phyloP scores from a whole-genome alignment of 23 red algal genomes.

The Cyanidiococcus yangmingshanensis region DNA sequence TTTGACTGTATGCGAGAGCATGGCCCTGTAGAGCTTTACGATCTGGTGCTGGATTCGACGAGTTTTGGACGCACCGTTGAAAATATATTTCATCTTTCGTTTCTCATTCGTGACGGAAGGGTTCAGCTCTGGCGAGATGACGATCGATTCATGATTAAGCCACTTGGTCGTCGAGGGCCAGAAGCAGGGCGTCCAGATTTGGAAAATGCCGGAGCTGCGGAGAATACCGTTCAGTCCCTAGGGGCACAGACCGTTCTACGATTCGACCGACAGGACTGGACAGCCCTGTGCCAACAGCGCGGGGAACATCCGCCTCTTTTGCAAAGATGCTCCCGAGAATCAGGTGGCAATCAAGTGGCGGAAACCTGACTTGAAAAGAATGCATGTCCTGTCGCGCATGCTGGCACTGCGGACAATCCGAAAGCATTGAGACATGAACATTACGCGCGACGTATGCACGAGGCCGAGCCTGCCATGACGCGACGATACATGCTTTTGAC shows the following conservation, averaged over 20 bases:
- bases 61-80: slow-evolving; percentile 57
- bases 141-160: slow-evolving; percentile 30
- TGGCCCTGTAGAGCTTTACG: slow-evolving; percentile 32
- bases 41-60: slow-evolving; percentile 60
- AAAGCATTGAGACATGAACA: too few relatives aligned
- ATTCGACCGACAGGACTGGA: not conserved
- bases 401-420: too few relatives aligned
- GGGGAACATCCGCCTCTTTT: too few relatives aligned
- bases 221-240: not conserved
- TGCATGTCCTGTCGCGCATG: too few relatives aligned
- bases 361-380: too few relatives aligned
- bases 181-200: not conserved
- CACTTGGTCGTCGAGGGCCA: not conserved
- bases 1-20: slow-evolving; percentile 26
- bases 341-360: too few relatives aligned
- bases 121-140: slow-evolving; percentile 38
- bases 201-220: not conserved
- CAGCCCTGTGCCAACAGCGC: not conserved
- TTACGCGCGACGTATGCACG: too few relatives aligned
- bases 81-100: slow-evolving; percentile 83
- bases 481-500: too few relatives aligned
- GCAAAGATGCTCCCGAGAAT: too few relatives aligned
- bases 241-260: not conserved
- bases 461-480: too few relatives aligned
- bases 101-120: slow-evolving; percentile 70